These are phyloP conservation scores for Cornus kousa DNA, from an alignment of 148 eudicot genomes.

Conservation along the genomic window DNA sequence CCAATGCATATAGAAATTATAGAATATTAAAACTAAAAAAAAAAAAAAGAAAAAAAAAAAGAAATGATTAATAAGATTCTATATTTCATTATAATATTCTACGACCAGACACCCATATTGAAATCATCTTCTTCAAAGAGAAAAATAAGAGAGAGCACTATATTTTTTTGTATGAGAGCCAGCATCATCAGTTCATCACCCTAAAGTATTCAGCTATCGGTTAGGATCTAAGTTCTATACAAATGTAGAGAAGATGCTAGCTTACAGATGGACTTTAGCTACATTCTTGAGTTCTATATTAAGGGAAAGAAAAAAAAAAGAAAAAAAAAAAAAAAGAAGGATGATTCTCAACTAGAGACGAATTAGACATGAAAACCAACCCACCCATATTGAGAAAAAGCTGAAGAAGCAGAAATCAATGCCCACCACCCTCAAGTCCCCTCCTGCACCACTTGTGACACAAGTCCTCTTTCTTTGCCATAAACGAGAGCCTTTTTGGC, in stretches of 20 bases:
- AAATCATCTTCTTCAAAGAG: background rate
- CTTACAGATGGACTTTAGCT: slow-evolving; percentile 8
- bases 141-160: slow-evolving; percentile 1
- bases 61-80: background rate
- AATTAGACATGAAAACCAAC: slow-evolving; percentile 18
- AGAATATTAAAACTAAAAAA: no score
- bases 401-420: slow-evolving; percentile 8
- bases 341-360: slow-evolving; percentile 12
- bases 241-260: slow-evolving; percentile 13
- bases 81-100: background rate
- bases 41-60: background rate
- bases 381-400: slow-evolving; percentile 15
- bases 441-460: background rate
- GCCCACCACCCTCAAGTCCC: slow-evolving; percentile 1
- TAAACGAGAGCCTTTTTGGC: background rate
- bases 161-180: slow-evolving; percentile 3
- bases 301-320: background rate
- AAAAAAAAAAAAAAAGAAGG: no score
- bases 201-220: slow-evolving; percentile 8
- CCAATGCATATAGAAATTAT: background rate
- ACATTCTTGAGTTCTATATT: slow-evolving; percentile 4
- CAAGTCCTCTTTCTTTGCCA: slow-evolving; percentile 8
- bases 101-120: background rate
- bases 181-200: background rate
- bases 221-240: slow-evolving; percentile 18